These are phyloP conservation scores for Xylaria castorea DNA, from an alignment of 495 filamentous ascomycete species.

Conservation along the genomic window DNA sequence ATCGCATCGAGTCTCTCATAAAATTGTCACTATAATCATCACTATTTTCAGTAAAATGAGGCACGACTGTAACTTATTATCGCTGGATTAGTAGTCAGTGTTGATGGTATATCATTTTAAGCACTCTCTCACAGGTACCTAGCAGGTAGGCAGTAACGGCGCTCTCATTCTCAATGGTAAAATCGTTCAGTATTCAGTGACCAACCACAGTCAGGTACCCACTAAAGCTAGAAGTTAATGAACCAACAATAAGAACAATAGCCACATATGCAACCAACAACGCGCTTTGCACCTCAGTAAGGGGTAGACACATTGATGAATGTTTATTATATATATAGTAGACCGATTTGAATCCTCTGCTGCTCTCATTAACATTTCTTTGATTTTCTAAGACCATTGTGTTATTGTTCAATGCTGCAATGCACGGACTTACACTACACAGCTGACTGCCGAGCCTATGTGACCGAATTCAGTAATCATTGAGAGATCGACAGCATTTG, in stretches of 20 bases:
- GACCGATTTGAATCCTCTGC: too few species aligned
- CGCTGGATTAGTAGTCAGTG: neutral
- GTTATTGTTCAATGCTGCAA: neutral
- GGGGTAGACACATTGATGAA: neutral
- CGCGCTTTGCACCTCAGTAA: neutral
- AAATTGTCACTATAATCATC: neutral
- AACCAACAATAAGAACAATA: slow-evolving; percentile 6
- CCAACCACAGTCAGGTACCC: neutral
- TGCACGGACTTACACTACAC: neutral
- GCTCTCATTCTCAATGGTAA: neutral
- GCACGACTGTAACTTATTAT: neutral
- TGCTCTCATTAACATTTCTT: neutral
- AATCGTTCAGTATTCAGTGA: neutral
- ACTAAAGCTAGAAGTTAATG: neutral
- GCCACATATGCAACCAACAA: neutral
- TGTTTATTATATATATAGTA: neutral
- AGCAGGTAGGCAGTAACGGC: neutral
- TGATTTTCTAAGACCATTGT: neutral
- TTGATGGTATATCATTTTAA: neutral
- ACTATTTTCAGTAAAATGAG: neutral
- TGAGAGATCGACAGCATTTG: neutral
- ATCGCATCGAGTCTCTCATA: neutral
- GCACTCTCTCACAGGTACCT: neutral
- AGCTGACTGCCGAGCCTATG: neutral
- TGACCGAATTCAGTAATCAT: slow-evolving; percentile 23